phyloP scores from a whole-genome alignment of 1,284 basidiomycete genomes.

The Naganishia liquefaciens region DNA sequence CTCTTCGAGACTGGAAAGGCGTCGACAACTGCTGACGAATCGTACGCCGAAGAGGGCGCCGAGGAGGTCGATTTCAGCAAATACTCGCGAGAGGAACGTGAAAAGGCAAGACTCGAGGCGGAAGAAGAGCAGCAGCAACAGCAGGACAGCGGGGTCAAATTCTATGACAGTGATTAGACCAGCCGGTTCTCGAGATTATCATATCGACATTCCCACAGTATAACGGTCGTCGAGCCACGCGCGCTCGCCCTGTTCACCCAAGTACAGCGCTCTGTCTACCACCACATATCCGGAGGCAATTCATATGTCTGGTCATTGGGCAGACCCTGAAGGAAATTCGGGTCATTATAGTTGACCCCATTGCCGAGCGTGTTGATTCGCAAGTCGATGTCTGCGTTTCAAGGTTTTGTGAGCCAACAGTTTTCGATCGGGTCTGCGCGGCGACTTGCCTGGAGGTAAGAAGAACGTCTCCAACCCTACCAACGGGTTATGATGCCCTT shows the following conservation, averaged over 20 bases:
- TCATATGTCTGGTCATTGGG: constrained; percentile 25
- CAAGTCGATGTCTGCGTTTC: constrained; percentile 27
- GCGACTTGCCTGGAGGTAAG: constrained; percentile 42
- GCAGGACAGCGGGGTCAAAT: constrained; percentile 61
- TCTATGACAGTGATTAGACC: constrained; percentile 75
- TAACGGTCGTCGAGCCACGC: not conserved
- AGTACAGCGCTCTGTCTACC: constrained; percentile 7
- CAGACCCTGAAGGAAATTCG: constrained; percentile 26
- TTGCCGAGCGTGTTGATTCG: constrained; percentile 26
- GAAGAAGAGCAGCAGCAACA: constrained; percentile 61
- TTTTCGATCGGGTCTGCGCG: too few relatives aligned
- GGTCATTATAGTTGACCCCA: constrained; percentile 24
- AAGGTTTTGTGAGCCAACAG: not conserved
- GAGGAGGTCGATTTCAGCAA: constrained; percentile 78
- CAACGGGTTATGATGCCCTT: constrained; percentile 40
- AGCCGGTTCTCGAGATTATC: constrained; percentile 22
- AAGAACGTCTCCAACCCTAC: constrained; percentile 54
- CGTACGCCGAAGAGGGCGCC: constrained; percentile 72
- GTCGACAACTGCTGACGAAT: constrained; percentile 69
- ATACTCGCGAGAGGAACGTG: constrained; percentile 69
- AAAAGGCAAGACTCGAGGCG: constrained; percentile 64
- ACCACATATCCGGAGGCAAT: constrained; percentile 33
- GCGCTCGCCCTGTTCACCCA: not conserved
- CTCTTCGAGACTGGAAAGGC: constrained; percentile 78
- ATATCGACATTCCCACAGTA: constrained; percentile 1